Evolutionary conservation across 345 rosid species (phyloP), one percentile per base, ranked within the genome.

Genomic region (Carallia pectinifolia): DNA sequence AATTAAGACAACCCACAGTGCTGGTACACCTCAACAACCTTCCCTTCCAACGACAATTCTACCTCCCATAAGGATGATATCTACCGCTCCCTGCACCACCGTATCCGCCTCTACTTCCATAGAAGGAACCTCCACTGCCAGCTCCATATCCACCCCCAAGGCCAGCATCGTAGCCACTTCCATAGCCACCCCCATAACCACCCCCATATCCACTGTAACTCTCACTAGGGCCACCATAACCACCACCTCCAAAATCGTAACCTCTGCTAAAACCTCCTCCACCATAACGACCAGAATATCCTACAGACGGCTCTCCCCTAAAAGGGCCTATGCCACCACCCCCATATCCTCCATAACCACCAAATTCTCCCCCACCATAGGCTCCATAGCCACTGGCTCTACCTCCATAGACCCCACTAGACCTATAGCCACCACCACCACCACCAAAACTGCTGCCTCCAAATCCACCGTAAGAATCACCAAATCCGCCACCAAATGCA

Each of bases 21-120:
- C 68, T 23, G 54, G 59, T 70, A 63, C 69, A 66, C n/a, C 64
- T n/a, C 50, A 56, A 40, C 54, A 68, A 44, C 7, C 48, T 58
- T 36, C 7, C n/a, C n/a, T 16, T 52, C 39, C 19, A 4, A 16
- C 31, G 30, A 13, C 36, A 53, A 7, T 74, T 83, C 83, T 89
- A 93, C 82, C 97, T 88, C 66, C 88, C 89, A 16, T 93, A 93
- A 8, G 98, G 98, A 73, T 93, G 98, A 64, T 93, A 93, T 62
- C 98, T 80, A 56, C 92, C 83, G 6, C 82, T 82, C 27, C 91
- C 92, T 0, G 88, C 62, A 36, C 78, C 79, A 30, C 79, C 72
- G 37, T 71, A 71, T 23, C 77, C 77, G 3, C 66, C 71, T 67
- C 72, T 63, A 48, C 69, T 59, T 56, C 69, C 68, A 16, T 65